Conservation (phyloP, 176 grass and related monocot genomes). For the Tillandsia fasciculata region DNA sequence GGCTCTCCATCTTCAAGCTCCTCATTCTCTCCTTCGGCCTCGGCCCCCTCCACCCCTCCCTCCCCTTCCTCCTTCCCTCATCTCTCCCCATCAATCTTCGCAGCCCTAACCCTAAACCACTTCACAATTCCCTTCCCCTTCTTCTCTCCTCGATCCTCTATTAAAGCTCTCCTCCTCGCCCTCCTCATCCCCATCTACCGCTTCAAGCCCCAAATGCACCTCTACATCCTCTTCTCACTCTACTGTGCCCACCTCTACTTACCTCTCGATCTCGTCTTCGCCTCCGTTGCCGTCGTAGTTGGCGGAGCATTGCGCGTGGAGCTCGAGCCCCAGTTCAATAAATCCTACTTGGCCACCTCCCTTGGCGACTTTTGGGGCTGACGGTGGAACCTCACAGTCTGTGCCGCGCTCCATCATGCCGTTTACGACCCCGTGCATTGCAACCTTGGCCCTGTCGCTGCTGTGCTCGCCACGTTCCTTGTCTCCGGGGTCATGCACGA, state of each 20-base stretch:
- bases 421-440: conserved; percentile 36
- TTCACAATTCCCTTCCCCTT: neutral
- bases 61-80: neutral
- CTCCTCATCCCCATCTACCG: conserved; percentile 33
- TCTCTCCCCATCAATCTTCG: neutral
- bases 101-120: neutral
- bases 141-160: conserved; percentile 15
- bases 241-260: conserved; percentile 47
- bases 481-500: conserved; percentile 80
- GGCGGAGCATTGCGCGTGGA: conserved; percentile 34
- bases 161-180: conserved; percentile 13
- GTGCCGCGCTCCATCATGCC: conserved; percentile 43
- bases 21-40: conserved; percentile 24
- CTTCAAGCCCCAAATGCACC: conserved; percentile 23
- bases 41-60: conserved; percentile 24
- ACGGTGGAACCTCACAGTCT: conserved; percentile 60
- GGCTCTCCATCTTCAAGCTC: conserved; percentile 46
- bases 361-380: conserved; percentile 51
- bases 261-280: conserved; percentile 33
- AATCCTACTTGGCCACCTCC: conserved; percentile 37
- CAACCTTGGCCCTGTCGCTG: conserved; percentile 19
- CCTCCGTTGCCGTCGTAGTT: conserved; percentile 2
- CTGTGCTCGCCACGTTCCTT: conserved; percentile 33
- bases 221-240: conserved; percentile 27
- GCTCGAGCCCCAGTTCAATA: conserved; percentile 59